These are phyloP conservation scores for Phlyctochytrium planicorne DNA, from an alignment of 192 early-diverging fungal species.

Conservation along the genomic window DNA sequence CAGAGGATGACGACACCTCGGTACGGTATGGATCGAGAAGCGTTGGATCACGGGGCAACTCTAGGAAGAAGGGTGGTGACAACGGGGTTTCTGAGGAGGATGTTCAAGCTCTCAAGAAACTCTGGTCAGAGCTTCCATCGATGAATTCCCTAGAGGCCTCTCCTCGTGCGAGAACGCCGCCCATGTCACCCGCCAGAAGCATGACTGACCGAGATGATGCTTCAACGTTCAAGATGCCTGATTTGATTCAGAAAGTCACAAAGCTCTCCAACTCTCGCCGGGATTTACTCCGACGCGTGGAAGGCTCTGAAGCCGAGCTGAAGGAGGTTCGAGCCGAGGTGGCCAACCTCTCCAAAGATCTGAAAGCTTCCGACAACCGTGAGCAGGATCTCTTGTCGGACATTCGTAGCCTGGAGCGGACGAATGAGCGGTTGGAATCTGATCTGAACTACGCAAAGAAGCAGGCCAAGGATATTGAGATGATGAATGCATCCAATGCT, in stretches of 20 bases:
- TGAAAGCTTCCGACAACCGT: background rate
- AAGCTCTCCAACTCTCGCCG: constrained; percentile 8
- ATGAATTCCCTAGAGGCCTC: constrained; percentile 2
- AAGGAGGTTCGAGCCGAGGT: constrained; percentile 19
- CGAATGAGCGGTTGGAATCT: constrained; percentile 3
- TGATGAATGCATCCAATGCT: background rate
- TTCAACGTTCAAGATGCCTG: constrained; percentile 13
- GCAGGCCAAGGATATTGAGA: background rate
- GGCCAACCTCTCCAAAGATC: background rate
- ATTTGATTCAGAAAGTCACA: constrained; percentile 12
- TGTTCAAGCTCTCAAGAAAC: background rate
- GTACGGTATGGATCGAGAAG: background rate
- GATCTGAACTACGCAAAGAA: constrained; percentile 12
- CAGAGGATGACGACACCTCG: background rate
- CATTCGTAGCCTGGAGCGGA: constrained; percentile 9
- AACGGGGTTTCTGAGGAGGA: constrained; percentile 1
- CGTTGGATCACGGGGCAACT: background rate
- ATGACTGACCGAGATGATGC: background rate
- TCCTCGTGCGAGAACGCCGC: background rate
- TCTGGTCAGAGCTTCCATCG: constrained; percentile 7
- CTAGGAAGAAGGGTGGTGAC: background rate
- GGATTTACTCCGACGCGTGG: constrained; percentile 3
- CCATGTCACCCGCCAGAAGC: background rate
- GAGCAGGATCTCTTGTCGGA: constrained; percentile 17
- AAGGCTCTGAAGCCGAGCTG: constrained; percentile 8